These are phyloP conservation scores for Phytophthora tentaculata DNA, from an alignment of 352 stramenopile species.

Conservation along the genomic window DNA sequence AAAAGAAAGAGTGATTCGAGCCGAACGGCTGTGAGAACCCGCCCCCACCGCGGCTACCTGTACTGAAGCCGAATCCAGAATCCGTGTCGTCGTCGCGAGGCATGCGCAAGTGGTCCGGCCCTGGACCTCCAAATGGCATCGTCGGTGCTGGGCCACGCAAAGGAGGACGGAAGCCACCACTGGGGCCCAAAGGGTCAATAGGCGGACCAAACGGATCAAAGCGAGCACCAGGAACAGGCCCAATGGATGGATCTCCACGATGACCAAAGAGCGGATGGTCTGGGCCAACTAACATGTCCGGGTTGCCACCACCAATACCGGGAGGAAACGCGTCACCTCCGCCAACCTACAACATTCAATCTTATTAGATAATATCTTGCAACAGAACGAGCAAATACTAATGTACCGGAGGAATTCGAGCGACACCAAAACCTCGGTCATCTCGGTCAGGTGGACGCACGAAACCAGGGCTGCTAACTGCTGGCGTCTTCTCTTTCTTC, in stretches of 20 bases:
- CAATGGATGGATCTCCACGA: constrained; percentile 57
- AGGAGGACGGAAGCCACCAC: constrained; percentile 51
- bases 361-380: not conserved
- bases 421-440: constrained; percentile 19
- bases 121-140: constrained; percentile 78
- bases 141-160: constrained; percentile 50
- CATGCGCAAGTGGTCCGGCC: constrained; percentile 84
- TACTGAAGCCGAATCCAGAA: constrained; percentile 47
- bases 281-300: constrained; percentile 77
- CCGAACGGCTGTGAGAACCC: constrained; percentile 61
- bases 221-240: constrained; percentile 72
- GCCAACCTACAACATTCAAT: constrained; percentile 45
- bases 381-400: not conserved
- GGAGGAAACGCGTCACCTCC: constrained; percentile 72
- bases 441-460: constrained; percentile 21
- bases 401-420: constrained; percentile 46
- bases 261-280: constrained; percentile 77
- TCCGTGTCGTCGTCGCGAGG: constrained; percentile 69
- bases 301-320: constrained; percentile 61
- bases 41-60: constrained; percentile 33
- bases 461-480: constrained; percentile 19
- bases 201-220: constrained; percentile 87
- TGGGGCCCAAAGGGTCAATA: constrained; percentile 56
- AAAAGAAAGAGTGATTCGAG: constrained; percentile 77
- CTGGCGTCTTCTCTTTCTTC: constrained; percentile 21